Conservation (phyloP, 495 filamentous ascomycete species). For the Annulohypoxylon moriforme region DNA sequence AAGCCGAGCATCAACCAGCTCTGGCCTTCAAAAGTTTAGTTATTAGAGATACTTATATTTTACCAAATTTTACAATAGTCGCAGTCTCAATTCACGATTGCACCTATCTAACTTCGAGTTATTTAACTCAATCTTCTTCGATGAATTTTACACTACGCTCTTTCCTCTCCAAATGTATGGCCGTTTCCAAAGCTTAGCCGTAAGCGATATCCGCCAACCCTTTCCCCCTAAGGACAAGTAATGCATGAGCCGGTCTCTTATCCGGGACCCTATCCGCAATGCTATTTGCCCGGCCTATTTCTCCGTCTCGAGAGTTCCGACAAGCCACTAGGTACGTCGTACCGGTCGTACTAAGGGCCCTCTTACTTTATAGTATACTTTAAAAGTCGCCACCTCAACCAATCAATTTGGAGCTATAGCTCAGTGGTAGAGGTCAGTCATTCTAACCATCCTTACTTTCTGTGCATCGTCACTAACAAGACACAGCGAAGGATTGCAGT, state of each 20-base stretch:
- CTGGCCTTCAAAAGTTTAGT: not conserved
- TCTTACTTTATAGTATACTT: not conserved
- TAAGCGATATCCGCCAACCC: not conserved
- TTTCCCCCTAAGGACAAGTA: not conserved
- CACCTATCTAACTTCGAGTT: not conserved
- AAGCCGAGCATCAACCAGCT: not conserved
- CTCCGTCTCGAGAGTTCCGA: not conserved
- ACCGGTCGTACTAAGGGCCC: not conserved
- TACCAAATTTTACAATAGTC: too few relatives aligned
- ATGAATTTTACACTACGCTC: not conserved
- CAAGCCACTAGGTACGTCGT: not conserved
- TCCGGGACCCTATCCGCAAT: not conserved
- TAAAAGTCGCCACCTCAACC: not conserved
- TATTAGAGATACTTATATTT: not conserved
- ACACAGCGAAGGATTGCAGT: conserved; percentile 7
- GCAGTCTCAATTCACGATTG: too few relatives aligned
- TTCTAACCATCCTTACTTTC: not conserved
- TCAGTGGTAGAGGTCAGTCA: conserved; percentile 9
- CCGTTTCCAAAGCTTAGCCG: not conserved
- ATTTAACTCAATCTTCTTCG: not conserved
- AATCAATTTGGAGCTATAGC: conserved; percentile 6
- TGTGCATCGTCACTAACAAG: not conserved
- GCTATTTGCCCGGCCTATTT: not conserved
- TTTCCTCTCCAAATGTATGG: not conserved
- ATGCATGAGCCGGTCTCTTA: not conserved